phyloP scores from a whole-genome alignment of 257 asterid genomes.

The Capsicum chinense region DNA sequence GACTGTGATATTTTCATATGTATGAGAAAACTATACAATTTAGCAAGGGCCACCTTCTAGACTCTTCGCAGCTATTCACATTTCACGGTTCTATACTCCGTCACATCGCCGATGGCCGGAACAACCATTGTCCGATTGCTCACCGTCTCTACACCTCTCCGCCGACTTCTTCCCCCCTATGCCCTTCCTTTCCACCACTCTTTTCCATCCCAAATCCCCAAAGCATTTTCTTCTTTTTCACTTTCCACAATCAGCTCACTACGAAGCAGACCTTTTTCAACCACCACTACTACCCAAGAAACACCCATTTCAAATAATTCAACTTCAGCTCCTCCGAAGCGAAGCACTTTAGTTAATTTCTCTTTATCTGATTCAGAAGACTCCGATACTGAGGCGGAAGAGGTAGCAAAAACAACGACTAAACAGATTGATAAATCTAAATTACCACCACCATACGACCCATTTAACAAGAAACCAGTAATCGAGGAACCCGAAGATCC shows the following conservation, averaged over 20 bases:
- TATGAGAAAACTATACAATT: no score
- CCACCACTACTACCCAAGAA: conserved; percentile 28
- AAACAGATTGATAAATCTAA: conserved; percentile 47
- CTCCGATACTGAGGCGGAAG: conserved; percentile 57
- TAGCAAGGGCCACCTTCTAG: not conserved
- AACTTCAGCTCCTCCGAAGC: conserved; percentile 46
- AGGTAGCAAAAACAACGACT: conserved; percentile 19
- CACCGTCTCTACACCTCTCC: conserved; percentile 21
- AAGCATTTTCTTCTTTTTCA: not conserved
- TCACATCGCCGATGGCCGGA: conserved; percentile 32
- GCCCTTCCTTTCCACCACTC: conserved; percentile 29
- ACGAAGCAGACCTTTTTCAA: conserved; percentile 39
- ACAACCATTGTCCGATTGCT: conserved; percentile 24
- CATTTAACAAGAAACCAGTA: conserved; percentile 63
- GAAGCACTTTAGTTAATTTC: conserved; percentile 75
- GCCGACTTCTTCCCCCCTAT: not conserved
- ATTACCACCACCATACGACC: conserved; percentile 82
- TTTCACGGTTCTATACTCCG: not conserved
- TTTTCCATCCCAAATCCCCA: conserved; percentile 5
- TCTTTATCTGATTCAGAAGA: conserved; percentile 66
- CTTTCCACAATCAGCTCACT: conserved; percentile 11
- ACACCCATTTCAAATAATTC: not conserved
- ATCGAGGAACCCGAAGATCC: conserved; percentile 67
- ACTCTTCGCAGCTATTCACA: not conserved
- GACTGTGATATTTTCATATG: no score